Base-by-base conservation (phyloP, 129 eudicot species). In the Erigeron canadensis region DNA sequence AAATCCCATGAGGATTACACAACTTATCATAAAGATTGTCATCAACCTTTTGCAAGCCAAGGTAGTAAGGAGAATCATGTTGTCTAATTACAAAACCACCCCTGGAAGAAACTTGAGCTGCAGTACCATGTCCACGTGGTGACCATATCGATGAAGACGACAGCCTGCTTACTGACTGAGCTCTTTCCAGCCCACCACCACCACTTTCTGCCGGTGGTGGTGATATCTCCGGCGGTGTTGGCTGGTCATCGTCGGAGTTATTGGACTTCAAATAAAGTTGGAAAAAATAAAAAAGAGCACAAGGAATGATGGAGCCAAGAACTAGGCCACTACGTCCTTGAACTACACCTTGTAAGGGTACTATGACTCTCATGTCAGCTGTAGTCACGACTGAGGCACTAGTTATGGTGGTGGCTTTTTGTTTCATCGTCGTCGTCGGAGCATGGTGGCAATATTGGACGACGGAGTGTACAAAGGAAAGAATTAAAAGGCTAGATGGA, bases 321-420 rank as follows among this genome's bases (percentile, higher is more conserved):
- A 91, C 73, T 8, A 91, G 72, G 10, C 98, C 90, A 5, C 96
- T 84, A 44, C 96, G 84, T 64, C 98, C 98, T 83, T 86, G 94
- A 11, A 91, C 98, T 7, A 91, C 73, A 23, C 98, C 98, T 83
- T 91, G 98, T 72, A 91, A 83, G 85, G 97, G 98, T 16, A 91
- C 96, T 34, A 91, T 88, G 55, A 91, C 85, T 79, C 96, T 91
- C 98, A 91, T 91, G 72, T 74, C 96, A 47, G 96, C 80, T 37
- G 81, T 76, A 34, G 63, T 86, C n/a, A n/a, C n/a, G 79, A 72
- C 75, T 79, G 75, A 84, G 78, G n/a, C n/a, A n/a, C 80, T 67
- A 57, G 76, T 61, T 77, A 55, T 18, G 64, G 64, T 44, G 11
- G 79, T 42, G 28, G 15, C 3, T 48, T 63, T 60, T 37, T 55